These are phyloP conservation scores for Umbellularia californica DNA, from an alignment of 164 flowering plant species.

Conservation along the genomic window DNA sequence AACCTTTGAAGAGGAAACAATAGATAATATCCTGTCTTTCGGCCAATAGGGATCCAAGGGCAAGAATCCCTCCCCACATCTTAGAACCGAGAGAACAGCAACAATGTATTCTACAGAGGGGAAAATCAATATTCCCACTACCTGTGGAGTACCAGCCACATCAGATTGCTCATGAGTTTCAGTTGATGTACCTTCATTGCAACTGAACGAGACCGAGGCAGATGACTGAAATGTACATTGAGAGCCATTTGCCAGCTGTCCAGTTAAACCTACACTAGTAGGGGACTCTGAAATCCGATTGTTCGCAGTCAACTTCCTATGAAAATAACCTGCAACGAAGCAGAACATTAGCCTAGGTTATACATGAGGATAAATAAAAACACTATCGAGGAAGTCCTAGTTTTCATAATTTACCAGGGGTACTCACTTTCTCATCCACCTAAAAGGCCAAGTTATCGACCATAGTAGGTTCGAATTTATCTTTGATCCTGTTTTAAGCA, in stretches of 20 bases:
- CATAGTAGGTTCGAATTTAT: too few species aligned
- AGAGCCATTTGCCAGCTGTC: conserved; percentile 7
- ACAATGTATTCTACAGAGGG: conserved; percentile 82
- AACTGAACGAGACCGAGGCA: neutral
- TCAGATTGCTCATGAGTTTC: neutral
- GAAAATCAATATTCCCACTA: conserved; percentile 63
- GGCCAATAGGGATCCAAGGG: conserved; percentile 93
- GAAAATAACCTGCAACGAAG: conserved; percentile 17
- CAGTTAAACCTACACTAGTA: neutral
- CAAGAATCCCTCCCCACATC: conserved; percentile 83
- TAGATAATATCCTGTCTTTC: conserved; percentile 51
- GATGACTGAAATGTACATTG: neutral
- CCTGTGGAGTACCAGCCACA: conserved; percentile 21
- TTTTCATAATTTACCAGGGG: neutral
- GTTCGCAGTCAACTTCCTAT: conserved; percentile 2
- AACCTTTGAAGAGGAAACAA: conserved; percentile 47
- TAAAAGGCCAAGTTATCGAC: neutral
- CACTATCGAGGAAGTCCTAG: neutral
- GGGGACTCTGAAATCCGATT: conserved; percentile 6
- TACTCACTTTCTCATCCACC: neutral
- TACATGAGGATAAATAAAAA: too few species aligned
- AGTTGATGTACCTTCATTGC: neutral
- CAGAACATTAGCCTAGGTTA: neutral
- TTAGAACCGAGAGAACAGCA: conserved; percentile 67
- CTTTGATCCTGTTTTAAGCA: too few species aligned